Conservation (phyloP, 73 alveolate species). For the Paraurostyla sp. region DNA sequence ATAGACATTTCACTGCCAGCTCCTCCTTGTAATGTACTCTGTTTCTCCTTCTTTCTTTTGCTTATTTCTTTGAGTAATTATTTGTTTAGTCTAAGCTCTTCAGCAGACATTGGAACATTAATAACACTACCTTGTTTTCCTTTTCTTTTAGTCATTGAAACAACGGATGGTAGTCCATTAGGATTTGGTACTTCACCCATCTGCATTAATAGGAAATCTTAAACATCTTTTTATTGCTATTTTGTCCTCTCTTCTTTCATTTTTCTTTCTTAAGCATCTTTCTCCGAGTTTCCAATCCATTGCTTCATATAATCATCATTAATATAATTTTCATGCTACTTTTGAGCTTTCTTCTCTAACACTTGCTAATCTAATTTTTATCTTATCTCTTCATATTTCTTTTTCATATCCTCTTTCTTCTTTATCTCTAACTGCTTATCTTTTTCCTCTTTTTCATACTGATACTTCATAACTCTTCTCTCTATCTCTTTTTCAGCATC, state of each 20-base stretch:
- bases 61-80: constrained; percentile 49
- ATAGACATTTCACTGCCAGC: neutral
- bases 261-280: constrained; percentile 19
- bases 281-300: constrained; percentile 51
- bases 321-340: constrained; percentile 33
- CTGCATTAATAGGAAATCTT: constrained; percentile 39
- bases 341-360: neutral
- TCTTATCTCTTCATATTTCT: constrained; percentile 31
- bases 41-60: constrained; percentile 29
- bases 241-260: constrained; percentile 6
- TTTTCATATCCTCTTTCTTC: constrained; percentile 11
- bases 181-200: constrained; percentile 14
- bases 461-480: constrained; percentile 14
- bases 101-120: constrained; percentile 26
- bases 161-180: constrained; percentile 1
- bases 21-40: neutral
- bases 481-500: constrained; percentile 36
- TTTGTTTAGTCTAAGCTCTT: constrained; percentile 48
- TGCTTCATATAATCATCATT: constrained; percentile 50
- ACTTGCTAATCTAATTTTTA: constrained; percentile 50
- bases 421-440: constrained; percentile 4
- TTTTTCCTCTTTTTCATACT: constrained; percentile 9
- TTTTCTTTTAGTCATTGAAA: neutral
- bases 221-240: constrained; percentile 24
- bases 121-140: neutral